Percentiles rank a stretch among this genome's conserved stretches.
Conservation (phyloP, 768 basidiomycete species). For the Mycena olivaceomarginata region DNA sequence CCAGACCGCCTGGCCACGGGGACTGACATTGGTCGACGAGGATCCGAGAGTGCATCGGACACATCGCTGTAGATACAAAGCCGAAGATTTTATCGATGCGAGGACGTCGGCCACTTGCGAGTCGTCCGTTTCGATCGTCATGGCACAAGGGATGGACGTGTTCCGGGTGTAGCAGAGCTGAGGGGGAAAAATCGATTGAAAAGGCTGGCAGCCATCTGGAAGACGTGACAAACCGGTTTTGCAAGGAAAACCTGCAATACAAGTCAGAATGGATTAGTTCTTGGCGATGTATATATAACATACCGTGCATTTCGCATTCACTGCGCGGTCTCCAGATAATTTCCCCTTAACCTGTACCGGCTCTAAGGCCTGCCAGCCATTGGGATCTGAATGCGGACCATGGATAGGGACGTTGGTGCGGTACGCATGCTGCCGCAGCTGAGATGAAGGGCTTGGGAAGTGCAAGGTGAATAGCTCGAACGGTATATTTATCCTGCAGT, state of each 20-base stretch:
- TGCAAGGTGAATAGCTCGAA: slow-evolving; percentile 38
- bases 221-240: slow-evolving; percentile 29
- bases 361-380: slow-evolving; percentile 34
- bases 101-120: slow-evolving; percentile 37
- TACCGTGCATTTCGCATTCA: slow-evolving; percentile 39
- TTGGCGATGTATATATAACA: not conserved
- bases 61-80: slow-evolving; percentile 31
- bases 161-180: slow-evolving; percentile 39
- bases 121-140: slow-evolving; percentile 37
- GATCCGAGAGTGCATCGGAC: slow-evolving; percentile 18
- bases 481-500: slow-evolving; percentile 12
- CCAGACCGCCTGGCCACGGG: slow-evolving; percentile 38
- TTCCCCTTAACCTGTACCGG: slow-evolving; percentile 26
- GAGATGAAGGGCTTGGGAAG: slow-evolving; percentile 24
- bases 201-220: not conserved
- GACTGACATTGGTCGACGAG: not conserved
- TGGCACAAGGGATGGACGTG: slow-evolving; percentile 36
- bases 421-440: slow-evolving; percentile 30
- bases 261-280: not conserved
- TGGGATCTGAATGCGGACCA: slow-evolving; percentile 33
- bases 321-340: slow-evolving; percentile 30
- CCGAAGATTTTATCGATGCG: slow-evolving; percentile 31
- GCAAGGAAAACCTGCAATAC: slow-evolving; percentile 35
- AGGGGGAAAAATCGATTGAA: not conserved
- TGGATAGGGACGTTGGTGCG: slow-evolving; percentile 10